These are phyloP conservation scores for Penicillium psychrofluorescens DNA, from an alignment of 495 filamentous ascomycete species.

Conservation along the genomic window DNA sequence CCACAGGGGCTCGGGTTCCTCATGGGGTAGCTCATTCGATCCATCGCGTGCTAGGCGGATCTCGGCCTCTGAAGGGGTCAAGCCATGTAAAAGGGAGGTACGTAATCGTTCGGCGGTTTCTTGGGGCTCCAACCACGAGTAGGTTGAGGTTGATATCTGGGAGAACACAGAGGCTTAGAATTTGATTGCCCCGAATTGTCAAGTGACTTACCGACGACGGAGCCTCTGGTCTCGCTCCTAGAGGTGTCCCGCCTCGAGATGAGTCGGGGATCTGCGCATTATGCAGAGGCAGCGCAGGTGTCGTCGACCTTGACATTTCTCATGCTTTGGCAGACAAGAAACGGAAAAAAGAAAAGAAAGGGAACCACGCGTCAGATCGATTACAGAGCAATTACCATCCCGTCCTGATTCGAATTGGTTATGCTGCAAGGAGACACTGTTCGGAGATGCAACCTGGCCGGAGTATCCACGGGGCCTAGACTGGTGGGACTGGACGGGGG, in stretches of 20 bases:
- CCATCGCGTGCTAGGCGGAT: conserved; percentile 73
- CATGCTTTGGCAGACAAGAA: conserved; percentile 28
- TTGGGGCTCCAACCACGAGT: conserved; percentile 57
- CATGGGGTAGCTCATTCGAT: conserved; percentile 89
- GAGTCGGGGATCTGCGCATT: conserved; percentile 34
- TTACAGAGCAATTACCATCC: conserved; percentile 24
- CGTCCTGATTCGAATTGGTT: conserved; percentile 13
- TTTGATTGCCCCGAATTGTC: conserved; percentile 2
- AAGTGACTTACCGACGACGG: conserved; percentile 25
- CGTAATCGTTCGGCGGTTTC: conserved; percentile 73
- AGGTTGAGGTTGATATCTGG: conserved; percentile 53
- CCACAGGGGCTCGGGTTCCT: conserved; percentile 90
- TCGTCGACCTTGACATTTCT: conserved; percentile 55
- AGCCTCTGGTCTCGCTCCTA: conserved; percentile 23
- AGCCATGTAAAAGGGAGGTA: conserved; percentile 75
- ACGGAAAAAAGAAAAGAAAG: conserved; percentile 6
- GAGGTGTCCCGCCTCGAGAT: conserved; percentile 28
- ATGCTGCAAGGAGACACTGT: conserved; percentile 10
- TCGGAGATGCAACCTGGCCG: conserved; percentile 29
- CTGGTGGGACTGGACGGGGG: conserved; percentile 7
- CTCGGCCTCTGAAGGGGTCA: conserved; percentile 73
- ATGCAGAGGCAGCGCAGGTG: conserved; percentile 50
- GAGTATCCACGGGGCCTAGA: conserved; percentile 16
- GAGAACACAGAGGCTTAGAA: not conserved
- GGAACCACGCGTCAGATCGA: conserved; percentile 9